Evolutionary conservation across 176 grass and related monocot species (phyloP).

Genomic region (Stipa capillata): DNA sequence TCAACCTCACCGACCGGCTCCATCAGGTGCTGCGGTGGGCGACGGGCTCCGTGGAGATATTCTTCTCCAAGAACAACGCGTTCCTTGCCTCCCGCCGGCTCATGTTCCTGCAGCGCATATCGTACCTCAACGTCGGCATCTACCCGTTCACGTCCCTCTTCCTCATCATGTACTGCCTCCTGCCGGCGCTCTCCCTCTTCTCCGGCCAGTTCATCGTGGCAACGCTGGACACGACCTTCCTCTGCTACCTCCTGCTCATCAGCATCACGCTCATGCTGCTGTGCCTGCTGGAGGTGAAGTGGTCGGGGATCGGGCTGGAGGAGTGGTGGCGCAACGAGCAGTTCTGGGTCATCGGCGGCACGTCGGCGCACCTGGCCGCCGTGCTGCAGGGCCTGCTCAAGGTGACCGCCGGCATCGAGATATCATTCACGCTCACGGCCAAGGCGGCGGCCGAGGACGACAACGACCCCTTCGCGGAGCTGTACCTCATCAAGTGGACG

Average conservation of each 20-base stretch:
- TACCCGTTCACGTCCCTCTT: slow-evolving; percentile 95
- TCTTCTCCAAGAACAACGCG: slow-evolving; percentile 93
- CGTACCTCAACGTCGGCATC: slow-evolving; percentile 92
- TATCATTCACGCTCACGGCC: slow-evolving; percentile 78
- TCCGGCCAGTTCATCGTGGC: slow-evolving; percentile 79
- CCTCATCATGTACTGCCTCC: slow-evolving; percentile 78
- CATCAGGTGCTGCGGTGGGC: slow-evolving; percentile 97
- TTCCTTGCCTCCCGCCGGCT: slow-evolving; percentile 51
- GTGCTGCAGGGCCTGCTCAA: slow-evolving; percentile 76
- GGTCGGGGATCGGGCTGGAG: slow-evolving; percentile 84
- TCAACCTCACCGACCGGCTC: slow-evolving; percentile 89
- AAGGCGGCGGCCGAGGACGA: slow-evolving; percentile 71
- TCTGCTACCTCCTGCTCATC: slow-evolving; percentile 64
- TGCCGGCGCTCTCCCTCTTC: slow-evolving; percentile 83
- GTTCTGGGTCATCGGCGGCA: slow-evolving; percentile 93
- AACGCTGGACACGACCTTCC: slow-evolving; percentile 60
- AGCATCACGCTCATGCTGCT: slow-evolving; percentile 63
- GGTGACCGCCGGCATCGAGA: slow-evolving; percentile 80
- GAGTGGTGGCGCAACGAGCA: slow-evolving; percentile 99
- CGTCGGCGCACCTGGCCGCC: slow-evolving; percentile 62
- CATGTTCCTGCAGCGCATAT: slow-evolving; percentile 81
- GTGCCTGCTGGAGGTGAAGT: slow-evolving; percentile 76
- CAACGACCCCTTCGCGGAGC: slow-evolving; percentile 61
- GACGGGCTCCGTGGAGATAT: slow-evolving; percentile 84
- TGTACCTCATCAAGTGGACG: slow-evolving; percentile 84